Percentiles rank a stretch among this genome's conserved stretches.
Conservation (phyloP, 1,139 yeast genomes). For the Debaryomycetaceae sp. region DNA sequence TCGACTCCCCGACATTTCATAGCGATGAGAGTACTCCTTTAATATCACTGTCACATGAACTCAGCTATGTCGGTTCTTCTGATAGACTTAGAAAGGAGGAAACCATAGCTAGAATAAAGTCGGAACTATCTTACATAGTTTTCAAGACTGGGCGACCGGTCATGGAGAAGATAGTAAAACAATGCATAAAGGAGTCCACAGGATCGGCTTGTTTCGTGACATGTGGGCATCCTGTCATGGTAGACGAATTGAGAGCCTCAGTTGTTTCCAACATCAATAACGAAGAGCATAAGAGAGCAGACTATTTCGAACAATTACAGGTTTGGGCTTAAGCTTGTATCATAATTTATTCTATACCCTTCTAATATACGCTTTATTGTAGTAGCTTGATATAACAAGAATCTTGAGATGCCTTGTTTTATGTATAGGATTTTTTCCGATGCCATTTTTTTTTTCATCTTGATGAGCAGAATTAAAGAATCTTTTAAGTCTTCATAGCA, state of each 20-base stretch:
- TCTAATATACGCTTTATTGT: too few relatives aligned
- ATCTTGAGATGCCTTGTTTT: too few relatives aligned
- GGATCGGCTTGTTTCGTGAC: conserved; percentile 45
- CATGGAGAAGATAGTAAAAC: conserved; percentile 29
- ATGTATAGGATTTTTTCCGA: not conserved
- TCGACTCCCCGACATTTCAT: not conserved
- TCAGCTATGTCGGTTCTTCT: not conserved
- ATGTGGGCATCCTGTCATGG: conserved; percentile 50
- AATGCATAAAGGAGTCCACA: conserved; percentile 31
- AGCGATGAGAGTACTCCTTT: not conserved
- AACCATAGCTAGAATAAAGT: conserved; percentile 10
- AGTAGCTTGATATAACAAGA: too few relatives aligned
- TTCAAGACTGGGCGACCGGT: conserved; percentile 48
- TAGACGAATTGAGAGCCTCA: conserved; percentile 43
- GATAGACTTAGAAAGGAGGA: not conserved
- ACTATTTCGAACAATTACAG: conserved; percentile 45
- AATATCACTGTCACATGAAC: not conserved
- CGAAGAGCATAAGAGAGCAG: conserved; percentile 34
- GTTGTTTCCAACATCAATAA: conserved; percentile 26
- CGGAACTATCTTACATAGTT: conserved; percentile 25
- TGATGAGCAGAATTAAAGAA: not conserved
- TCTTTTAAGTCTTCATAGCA: not conserved
- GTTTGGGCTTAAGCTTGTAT: conserved; percentile 31
- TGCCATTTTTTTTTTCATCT: not conserved
- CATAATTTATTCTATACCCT: too few relatives aligned